Conservation (phyloP, 192 early-diverging fungal genomes). For the Entophlyctis luteolus region DNA sequence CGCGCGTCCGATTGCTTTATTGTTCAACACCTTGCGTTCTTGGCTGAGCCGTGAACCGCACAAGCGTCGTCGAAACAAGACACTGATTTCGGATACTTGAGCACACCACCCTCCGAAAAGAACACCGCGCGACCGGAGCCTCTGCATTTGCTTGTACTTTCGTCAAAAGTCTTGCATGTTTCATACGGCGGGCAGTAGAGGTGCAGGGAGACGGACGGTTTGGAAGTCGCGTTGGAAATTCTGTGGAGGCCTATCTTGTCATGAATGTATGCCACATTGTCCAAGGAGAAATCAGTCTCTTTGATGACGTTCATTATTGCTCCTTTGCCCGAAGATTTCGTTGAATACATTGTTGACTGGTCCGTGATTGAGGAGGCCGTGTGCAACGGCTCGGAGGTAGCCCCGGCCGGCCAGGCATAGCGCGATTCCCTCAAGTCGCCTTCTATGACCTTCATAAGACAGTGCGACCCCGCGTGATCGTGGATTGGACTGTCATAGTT, state of each 20-base stretch:
- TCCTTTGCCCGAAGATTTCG: neutral
- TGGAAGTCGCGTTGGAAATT: conserved; percentile 61
- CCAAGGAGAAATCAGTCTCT: conserved; percentile 42
- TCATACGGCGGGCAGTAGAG: conserved; percentile 86
- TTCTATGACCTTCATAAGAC: conserved; percentile 86
- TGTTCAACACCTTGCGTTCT: no score
- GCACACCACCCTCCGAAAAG: conserved; percentile 57
- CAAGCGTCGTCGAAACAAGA: no score
- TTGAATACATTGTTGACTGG: neutral
- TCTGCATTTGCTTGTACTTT: conserved; percentile 63
- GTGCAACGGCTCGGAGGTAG: no score
- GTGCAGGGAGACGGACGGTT: conserved; percentile 78
- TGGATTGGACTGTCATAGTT: conserved; percentile 86
- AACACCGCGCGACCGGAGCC: conserved; percentile 58
- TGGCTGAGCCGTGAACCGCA: no score
- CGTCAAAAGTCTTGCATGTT: conserved; percentile 79
- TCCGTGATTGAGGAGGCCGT: conserved; percentile 11
- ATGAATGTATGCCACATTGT: conserved; percentile 83
- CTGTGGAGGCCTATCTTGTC: conserved; percentile 88
- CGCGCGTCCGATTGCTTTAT: no score
- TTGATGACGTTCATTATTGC: conserved; percentile 28
- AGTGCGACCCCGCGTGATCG: conserved; percentile 85
- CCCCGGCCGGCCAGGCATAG: conserved; percentile 79
- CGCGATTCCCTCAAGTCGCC: conserved; percentile 75
- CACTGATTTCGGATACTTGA: no score